These are phyloP conservation scores for Pyrenophora teres DNA, from an alignment of 2,329 filamentous ascomycete species.

Conservation along the genomic window DNA sequence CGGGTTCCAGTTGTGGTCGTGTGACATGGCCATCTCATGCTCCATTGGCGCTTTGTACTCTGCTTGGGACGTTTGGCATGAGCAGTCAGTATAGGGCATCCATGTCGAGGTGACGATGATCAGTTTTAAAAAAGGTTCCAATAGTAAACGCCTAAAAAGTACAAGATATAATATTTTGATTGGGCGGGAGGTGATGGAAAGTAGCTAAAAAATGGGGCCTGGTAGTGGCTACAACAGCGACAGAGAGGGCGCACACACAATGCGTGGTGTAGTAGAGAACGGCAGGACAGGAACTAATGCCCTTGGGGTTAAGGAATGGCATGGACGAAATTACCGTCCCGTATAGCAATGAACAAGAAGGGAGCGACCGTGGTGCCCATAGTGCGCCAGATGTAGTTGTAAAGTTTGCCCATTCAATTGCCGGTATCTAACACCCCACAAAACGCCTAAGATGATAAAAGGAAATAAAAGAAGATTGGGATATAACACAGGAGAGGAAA, in stretches of 20 bases:
- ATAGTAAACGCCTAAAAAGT: too few relatives aligned
- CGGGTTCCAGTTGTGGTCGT: too few relatives aligned
- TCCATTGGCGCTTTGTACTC: too few relatives aligned
- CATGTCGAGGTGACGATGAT: too few relatives aligned
- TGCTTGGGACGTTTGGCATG: too few relatives aligned
- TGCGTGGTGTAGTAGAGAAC: constrained; percentile 3
- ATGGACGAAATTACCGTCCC: constrained; percentile 25
- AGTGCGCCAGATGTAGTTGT: constrained; percentile 15
- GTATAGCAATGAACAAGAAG: constrained; percentile 16
- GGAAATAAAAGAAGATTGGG: constrained; percentile 7
- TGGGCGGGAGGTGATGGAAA: constrained; percentile 4
- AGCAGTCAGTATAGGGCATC: too few relatives aligned
- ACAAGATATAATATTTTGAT: constrained; percentile 2
- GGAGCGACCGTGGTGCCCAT: constrained; percentile 18
- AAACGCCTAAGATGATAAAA: constrained; percentile 12
- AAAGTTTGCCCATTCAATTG: constrained; percentile 23
- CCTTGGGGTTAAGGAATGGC: constrained; percentile 18
- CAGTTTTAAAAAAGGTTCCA: too few relatives aligned
- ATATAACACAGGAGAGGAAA: constrained; percentile 13
- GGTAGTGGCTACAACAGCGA: constrained; percentile 5
- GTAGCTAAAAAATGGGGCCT: constrained; percentile 6
- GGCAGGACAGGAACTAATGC: constrained; percentile 17
- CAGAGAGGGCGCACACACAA: constrained; percentile 2
- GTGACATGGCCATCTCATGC: too few relatives aligned
- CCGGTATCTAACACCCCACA: constrained; percentile 23